Percentiles rank a stretch among this genome's conserved stretches.
phyloP scores from a whole-genome alignment of 768 basidiomycete genomes.

The Boletus subcaerulescens region DNA sequence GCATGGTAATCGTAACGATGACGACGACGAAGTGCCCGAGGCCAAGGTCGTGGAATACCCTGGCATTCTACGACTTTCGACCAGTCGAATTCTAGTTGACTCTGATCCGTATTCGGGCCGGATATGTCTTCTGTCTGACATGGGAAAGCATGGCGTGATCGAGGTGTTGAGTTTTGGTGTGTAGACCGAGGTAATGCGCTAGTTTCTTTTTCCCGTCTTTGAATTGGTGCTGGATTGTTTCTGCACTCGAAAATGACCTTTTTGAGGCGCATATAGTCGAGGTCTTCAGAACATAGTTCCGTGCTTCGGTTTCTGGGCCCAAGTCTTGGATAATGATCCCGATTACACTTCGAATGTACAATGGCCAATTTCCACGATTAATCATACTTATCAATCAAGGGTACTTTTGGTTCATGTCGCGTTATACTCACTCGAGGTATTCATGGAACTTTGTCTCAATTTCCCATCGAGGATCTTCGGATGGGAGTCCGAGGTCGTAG shows the following conservation, averaged over 20 bases:
- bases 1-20: background rate
- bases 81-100: conserved; percentile 2
- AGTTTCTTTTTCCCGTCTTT: background rate
- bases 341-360: no score
- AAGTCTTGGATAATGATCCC: no score
- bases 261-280: no score
- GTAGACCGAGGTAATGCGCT: background rate
- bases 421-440: conserved; percentile 36
- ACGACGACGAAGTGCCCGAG: no score
- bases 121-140: conserved; percentile 6
- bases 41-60: conserved; percentile 4
- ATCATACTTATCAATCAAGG: background rate
- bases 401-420: background rate
- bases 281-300: no score
- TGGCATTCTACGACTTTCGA: background rate
- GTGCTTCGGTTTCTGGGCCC: no score
- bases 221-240: no score
- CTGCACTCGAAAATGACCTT: no score
- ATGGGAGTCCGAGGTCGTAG: conserved; percentile 47
- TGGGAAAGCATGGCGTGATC: background rate
- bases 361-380: no score
- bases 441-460: conserved; percentile 24
- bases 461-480: conserved; percentile 44
- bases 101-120: conserved; percentile 22
- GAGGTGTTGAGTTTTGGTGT: conserved; percentile 17